Evolutionary conservation across 192 early-diverging fungal species (phyloP).

Genomic region (Backusella westeae): DNA sequence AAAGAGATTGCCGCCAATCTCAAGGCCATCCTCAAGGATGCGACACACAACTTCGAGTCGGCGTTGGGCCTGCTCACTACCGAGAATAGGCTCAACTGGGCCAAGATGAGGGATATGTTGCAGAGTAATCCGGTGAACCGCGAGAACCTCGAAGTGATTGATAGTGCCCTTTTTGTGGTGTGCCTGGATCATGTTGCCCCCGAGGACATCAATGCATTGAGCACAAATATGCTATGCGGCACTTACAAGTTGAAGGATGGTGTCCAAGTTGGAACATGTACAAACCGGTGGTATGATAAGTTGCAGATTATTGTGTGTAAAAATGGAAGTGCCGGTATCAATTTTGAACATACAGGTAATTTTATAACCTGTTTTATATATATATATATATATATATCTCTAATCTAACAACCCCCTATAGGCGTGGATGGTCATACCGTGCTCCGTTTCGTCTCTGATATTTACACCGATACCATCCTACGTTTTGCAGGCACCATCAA

Average conservation of each 20-base stretch:
- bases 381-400: background rate
- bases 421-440: conserved; percentile 51
- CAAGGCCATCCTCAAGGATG: conserved; percentile 53
- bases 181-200: conserved; percentile 68
- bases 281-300: conserved; percentile 91
- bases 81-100: conserved; percentile 76
- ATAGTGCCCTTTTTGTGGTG: conserved; percentile 72
- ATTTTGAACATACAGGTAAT: conserved; percentile 79
- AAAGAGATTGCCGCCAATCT: conserved; percentile 69
- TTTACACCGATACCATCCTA: conserved; percentile 46
- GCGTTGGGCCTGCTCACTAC: conserved; percentile 69
- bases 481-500: conserved; percentile 46
- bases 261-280: conserved; percentile 44
- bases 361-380: background rate
- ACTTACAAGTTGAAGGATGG: conserved; percentile 40
- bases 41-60: conserved; percentile 36
- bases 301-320: conserved; percentile 67
- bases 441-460: conserved; percentile 45
- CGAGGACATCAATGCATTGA: conserved; percentile 27
- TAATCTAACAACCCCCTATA: background rate
- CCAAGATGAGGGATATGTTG: conserved; percentile 56
- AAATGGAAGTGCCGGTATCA: conserved; percentile 80
- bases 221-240: conserved; percentile 47
- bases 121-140: conserved; percentile 46
- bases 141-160: conserved; percentile 57